Evolutionary conservation across 306 rosid species (phyloP).

Genomic region (Begonia loranthoides): DNA sequence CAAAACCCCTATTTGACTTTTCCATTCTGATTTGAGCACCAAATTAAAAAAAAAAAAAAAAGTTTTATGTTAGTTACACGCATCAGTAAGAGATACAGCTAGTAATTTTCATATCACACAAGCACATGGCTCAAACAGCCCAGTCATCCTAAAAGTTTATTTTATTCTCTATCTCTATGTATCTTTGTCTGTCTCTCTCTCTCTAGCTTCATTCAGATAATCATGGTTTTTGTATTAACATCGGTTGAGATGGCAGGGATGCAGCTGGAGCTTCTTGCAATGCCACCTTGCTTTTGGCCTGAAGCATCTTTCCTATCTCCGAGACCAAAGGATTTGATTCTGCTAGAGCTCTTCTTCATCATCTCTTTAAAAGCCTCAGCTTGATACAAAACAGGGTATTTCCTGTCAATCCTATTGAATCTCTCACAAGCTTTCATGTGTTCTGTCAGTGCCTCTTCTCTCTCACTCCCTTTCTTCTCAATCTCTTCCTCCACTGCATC

Average conservation of each 20-base stretch:
- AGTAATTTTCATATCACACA: no score
- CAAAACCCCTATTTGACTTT: no score
- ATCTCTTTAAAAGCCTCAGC: constrained; percentile 41
- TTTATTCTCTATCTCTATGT: no score
- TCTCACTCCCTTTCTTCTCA: constrained; percentile 29
- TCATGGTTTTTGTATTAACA: constrained; percentile 1
- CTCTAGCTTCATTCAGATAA: neutral
- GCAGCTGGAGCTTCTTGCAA: constrained; percentile 34
- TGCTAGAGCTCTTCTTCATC: constrained; percentile 25
- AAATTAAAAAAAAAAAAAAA: no score
- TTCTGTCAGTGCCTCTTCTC: constrained; percentile 31
- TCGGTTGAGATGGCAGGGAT: constrained; percentile 26
- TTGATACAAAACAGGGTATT: constrained; percentile 32
- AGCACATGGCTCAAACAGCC: no score
- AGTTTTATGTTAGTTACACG: no score
- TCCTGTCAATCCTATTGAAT: constrained; percentile 37
- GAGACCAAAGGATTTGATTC: constrained; percentile 18
- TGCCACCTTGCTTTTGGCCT: neutral
- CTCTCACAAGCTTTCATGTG: constrained; percentile 37
- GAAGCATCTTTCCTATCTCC: neutral
- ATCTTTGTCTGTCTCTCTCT: no score
- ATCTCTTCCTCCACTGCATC: constrained; percentile 47
- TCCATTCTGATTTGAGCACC: no score
- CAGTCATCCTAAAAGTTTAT: no score
- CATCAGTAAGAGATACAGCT: no score